Base-by-base conservation (phyloP, 1,139 yeast genomes). In the Debaryomycetaceae sp. region DNA sequence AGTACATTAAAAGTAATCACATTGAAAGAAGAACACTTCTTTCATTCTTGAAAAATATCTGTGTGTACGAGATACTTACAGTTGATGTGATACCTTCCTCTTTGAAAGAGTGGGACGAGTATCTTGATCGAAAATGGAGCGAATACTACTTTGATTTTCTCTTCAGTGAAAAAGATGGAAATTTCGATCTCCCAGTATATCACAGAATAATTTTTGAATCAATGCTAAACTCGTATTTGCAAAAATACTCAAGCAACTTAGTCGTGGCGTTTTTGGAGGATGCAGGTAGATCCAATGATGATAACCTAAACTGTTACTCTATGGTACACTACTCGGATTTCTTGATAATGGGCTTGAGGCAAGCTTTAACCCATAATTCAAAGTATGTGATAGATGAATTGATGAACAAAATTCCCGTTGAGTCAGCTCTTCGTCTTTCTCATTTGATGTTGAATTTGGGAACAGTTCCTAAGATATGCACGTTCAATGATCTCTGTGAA, bases 341-440 rank as follows among this genome's bases (percentile, higher is more conserved):
- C 11, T 8, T 22, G 26, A 22, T 22, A 22, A 22, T 37, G 5
- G 48, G 47, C 29, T 45, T 65, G n/a, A 49, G 44, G 14, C 50
- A 50, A 6, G 48, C 55, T 41, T 43, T 62, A 5, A 47, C 56
- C 14, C 47, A 47, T 8, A 50, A 54, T 37, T 50, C 69, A 3
- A 55, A 57, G 33, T 36, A 47, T 4, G 43, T 59, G 14, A 49
- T 61, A 46, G 65, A 60, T 18, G 55, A 52, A 38, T 36, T 65
- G 4, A 46, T 55, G 15, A 42, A 45, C 8, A 47, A 50, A 19
- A 43, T 61, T 8, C 37, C 48, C 0, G 45, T 45, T n/a, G 58
- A 56, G 3, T 56, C 57, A 28, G 43, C 57, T 11, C 47, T 59
- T n/a, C 35, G 38, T 4, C 40, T 67, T 15, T 46, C 64, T 26